Percentiles rank a stretch among this genome's conserved stretches.
Conservation (phyloP, 176 grass and related monocot species). For the Bonia amplexicaulis region DNA sequence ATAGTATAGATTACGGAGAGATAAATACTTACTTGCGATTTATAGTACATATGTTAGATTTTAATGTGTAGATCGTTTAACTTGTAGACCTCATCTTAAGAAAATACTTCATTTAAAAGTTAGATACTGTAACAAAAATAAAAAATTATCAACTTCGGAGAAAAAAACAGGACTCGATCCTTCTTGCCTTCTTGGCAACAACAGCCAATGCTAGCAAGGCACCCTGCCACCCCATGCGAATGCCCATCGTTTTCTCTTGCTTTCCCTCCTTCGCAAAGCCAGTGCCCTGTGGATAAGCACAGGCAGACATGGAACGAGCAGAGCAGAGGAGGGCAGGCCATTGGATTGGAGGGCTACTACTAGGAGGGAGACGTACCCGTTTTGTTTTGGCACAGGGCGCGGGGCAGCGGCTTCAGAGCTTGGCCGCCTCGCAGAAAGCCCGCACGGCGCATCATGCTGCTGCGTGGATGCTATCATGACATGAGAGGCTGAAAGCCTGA, state of each 20-base stretch:
- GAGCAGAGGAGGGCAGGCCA: not conserved
- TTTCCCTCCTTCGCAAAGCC: not conserved
- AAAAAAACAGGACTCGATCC: no score
- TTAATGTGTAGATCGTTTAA: no score
- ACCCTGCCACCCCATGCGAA: not conserved
- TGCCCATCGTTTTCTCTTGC: not conserved
- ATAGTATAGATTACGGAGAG: no score
- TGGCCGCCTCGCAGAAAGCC: not conserved
- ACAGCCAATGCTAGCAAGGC: not conserved
- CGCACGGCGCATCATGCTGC: not conserved
- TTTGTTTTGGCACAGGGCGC: not conserved
- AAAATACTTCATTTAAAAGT: no score
- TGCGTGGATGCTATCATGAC: not conserved
- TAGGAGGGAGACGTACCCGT: not conserved
- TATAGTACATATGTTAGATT: no score
- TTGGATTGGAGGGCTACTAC: not conserved
- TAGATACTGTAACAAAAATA: no score
- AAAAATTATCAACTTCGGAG: no score
- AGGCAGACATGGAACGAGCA: not conserved
- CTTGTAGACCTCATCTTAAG: no score
- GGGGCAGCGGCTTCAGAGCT: not conserved
- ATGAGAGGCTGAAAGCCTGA: not conserved
- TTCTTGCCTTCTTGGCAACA: not conserved
- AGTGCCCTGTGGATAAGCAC: slow-evolving; percentile 2
- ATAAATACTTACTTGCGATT: no score